Evolutionary conservation across 768 basidiomycete species (phyloP), one percentile per base, ranked within the genome.

Genomic region (Auriculariales sp.): DNA sequence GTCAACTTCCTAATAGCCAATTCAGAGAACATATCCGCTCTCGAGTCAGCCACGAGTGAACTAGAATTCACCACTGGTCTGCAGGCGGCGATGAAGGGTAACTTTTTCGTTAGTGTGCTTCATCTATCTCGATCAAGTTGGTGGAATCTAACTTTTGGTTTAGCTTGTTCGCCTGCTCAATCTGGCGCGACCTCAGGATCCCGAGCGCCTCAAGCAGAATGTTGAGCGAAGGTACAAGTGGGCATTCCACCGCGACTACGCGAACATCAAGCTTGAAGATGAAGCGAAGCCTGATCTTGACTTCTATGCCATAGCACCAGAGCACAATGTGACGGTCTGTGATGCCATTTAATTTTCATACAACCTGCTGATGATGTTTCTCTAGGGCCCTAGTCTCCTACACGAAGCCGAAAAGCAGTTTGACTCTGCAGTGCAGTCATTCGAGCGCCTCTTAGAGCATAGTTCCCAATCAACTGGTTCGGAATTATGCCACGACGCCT

Each of bases 211-310:
- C 55, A 64, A 70, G 22, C 70, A 78, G 35, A 81, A 78, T 56
- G 79, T 81, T 57, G 60, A 69, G 32, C 71, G 78, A 12, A 72
- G 86, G 30, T 85, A 85, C 56, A 89, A 89, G 58, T 89, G 86
- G 86, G 79, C 83, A 0, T 85, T 79, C 54, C 60, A 67, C 22
- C 63, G 71, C 0, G 74, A 75, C 46, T 84, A 84, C 55, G 73
- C 39, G 7, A 22, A 7, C 19, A 24, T 44, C 17, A 19, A 19
- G 14, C 22, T 44, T 25, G 27, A 44, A 15, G 39, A 44, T 25
- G 6, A 44, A 25, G 39, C 27, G 22, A 22, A 7, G 39, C 39
- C 39, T 12, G 39, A 44, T 19, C 19, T 22, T 2, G 39, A 44
- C 19, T 19, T 25, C 19, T 44, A n/a, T 25, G 9, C 10, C 39